Percentiles rank a stretch among this genome's conserved stretches.
Conservation (phyloP, 345 rosid genomes). For the Corchorus capsularis region DNA sequence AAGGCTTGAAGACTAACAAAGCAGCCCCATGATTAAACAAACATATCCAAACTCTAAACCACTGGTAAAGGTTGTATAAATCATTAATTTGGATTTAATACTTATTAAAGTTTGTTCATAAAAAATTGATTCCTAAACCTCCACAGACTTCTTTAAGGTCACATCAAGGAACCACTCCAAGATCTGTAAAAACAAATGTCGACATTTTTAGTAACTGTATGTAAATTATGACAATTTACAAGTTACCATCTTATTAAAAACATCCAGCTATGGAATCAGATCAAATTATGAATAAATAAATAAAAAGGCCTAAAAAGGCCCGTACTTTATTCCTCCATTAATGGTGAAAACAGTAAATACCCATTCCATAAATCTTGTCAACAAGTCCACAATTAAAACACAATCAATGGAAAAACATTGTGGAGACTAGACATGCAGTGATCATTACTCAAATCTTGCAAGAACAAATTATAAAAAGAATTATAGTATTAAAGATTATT, state of each 20-base stretch:
- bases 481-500: constrained; percentile 6
- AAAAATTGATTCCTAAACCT: not conserved
- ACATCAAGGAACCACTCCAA: constrained; percentile 9
- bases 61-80: not conserved
- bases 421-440: not conserved
- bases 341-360: not conserved
- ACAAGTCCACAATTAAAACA: not conserved
- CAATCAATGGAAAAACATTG: not conserved
- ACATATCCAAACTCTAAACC: not conserved
- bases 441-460: not conserved
- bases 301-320: not conserved
- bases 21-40: constrained; percentile 2
- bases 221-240: not conserved
- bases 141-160: not conserved
- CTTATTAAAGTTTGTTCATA: not conserved
- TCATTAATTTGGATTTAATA: not conserved
- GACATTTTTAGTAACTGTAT: not conserved
- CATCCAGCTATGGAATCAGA: not conserved
- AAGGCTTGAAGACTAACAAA: not conserved
- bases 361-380: not conserved
- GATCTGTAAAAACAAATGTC: constrained; percentile 8
- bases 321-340: not conserved
- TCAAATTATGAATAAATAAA: constrained; percentile 1
- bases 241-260: not conserved
- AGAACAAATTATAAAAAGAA: not conserved